These are phyloP conservation scores for Pleurotus citrinopileatus DNA, from an alignment of 768 basidiomycete genomes.

Conservation along the genomic window DNA sequence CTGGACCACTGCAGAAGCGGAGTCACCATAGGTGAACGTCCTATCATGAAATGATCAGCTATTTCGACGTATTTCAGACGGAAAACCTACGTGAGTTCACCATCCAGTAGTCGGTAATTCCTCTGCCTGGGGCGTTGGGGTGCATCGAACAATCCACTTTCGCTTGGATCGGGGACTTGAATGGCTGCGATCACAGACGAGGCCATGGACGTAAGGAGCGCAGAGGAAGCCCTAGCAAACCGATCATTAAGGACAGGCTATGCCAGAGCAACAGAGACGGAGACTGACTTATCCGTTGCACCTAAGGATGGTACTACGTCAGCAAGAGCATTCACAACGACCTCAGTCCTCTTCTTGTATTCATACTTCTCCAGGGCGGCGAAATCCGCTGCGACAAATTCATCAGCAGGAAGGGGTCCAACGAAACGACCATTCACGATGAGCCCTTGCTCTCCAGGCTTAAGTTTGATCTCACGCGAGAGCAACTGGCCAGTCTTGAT, in stretches of 20 bases:
- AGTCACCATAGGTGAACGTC: constrained; percentile 67
- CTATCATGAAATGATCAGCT: constrained; percentile 32
- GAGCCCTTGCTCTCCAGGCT: constrained; percentile 59
- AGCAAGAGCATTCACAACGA: constrained; percentile 65
- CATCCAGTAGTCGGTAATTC: constrained; percentile 58
- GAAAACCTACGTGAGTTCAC: constrained; percentile 61
- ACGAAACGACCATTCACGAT: constrained; percentile 86
- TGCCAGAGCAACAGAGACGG: constrained; percentile 14
- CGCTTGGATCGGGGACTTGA: constrained; percentile 70
- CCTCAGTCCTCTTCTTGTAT: constrained; percentile 61
- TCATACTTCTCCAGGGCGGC: constrained; percentile 72
- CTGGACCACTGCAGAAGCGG: constrained; percentile 62
- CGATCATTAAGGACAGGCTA: background rate
- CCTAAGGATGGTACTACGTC: constrained; percentile 40
- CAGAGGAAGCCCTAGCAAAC: constrained; percentile 45
- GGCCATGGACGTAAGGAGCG: constrained; percentile 60
- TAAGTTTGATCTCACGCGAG: constrained; percentile 53
- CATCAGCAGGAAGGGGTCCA: constrained; percentile 60
- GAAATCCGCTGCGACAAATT: constrained; percentile 74
- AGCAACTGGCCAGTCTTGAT: constrained; percentile 44
- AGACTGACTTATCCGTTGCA: constrained; percentile 44
- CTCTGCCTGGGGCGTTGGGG: constrained; percentile 56
- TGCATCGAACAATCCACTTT: constrained; percentile 68
- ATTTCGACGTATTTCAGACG: background rate
- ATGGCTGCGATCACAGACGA: constrained; percentile 73